Conservation (phyloP, 345 rosid genomes). For the Moringa oleifera region DNA sequence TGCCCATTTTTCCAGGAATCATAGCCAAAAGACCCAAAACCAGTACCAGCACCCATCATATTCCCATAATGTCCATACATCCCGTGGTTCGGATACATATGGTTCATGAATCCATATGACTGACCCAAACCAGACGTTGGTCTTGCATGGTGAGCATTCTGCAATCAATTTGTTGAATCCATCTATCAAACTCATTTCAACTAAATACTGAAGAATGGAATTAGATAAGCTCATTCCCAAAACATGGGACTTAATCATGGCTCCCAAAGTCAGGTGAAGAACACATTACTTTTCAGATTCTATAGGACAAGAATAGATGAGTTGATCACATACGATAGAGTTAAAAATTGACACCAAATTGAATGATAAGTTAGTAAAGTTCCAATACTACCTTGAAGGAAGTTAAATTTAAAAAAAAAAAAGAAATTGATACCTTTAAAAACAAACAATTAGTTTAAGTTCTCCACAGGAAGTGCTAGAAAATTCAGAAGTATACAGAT, state of each 20-base stretch:
- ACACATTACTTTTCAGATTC: background rate
- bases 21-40: slow-evolving; percentile 48
- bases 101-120: slow-evolving; percentile 41
- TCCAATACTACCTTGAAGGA: background rate
- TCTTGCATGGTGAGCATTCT: slow-evolving; percentile 38
- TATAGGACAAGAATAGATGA: background rate
- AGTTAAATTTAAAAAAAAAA: too few species aligned
- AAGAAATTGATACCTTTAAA: too few species aligned
- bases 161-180: slow-evolving; percentile 8
- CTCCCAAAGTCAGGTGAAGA: background rate
- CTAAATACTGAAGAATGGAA: background rate
- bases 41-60: slow-evolving; percentile 37
- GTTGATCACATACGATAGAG: background rate
- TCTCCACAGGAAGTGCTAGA: background rate
- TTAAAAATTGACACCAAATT: background rate
- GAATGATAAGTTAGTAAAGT: too few species aligned
- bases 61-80: slow-evolving; percentile 55
- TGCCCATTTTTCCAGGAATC: slow-evolving; percentile 55
- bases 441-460: background rate
- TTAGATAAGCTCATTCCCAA: background rate
- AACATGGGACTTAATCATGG: background rate
- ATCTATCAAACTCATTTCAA: background rate
- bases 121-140: slow-evolving; percentile 37
- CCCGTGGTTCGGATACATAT: slow-evolving; percentile 42
- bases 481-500: slow-evolving; percentile 10